Evolutionary conservation across 352 stramenopile genomes (phyloP).

Genomic region (Phytophthora fragariaefolia): DNA sequence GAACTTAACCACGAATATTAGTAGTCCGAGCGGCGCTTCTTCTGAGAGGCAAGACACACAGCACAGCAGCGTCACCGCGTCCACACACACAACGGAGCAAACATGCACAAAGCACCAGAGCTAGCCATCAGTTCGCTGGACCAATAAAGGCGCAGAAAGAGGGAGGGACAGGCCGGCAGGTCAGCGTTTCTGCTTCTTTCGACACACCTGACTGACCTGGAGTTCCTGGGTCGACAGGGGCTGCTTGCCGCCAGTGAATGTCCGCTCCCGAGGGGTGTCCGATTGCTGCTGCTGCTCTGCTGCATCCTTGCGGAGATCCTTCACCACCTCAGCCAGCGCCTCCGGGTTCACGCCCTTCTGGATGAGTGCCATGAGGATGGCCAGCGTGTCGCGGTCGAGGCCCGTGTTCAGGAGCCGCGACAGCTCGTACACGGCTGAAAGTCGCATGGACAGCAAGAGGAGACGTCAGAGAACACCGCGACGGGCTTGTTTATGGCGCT

Average conservation of each 20-base stretch:
- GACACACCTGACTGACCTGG: slow-evolving; percentile 78
- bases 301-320: slow-evolving; percentile 86
- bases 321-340: slow-evolving; percentile 88
- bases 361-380: slow-evolving; percentile 87
- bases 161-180: background rate
- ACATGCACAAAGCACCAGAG: slow-evolving; percentile 19
- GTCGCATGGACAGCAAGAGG: background rate
- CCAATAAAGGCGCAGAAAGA: background rate
- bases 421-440: slow-evolving; percentile 88
- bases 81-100: too few relatives aligned
- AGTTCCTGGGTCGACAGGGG: slow-evolving; percentile 54
- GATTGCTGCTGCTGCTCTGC: slow-evolving; percentile 32
- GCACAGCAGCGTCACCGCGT: too few relatives aligned
- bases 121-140: slow-evolving; percentile 2
- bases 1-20: slow-evolving; percentile 31
- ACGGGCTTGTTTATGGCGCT: background rate
- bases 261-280: slow-evolving; percentile 32
- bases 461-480: background rate
- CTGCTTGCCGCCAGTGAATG: slow-evolving; percentile 59
- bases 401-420: slow-evolving; percentile 92
- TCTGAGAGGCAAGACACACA: slow-evolving; percentile 39
- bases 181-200: slow-evolving; percentile 29
- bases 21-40: slow-evolving; percentile 67
- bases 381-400: slow-evolving; percentile 88
- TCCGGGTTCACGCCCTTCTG: slow-evolving; percentile 93